These are phyloP conservation scores for Spongispora temasekensis DNA, from an alignment of 1,284 basidiomycete species.

Conservation along the genomic window DNA sequence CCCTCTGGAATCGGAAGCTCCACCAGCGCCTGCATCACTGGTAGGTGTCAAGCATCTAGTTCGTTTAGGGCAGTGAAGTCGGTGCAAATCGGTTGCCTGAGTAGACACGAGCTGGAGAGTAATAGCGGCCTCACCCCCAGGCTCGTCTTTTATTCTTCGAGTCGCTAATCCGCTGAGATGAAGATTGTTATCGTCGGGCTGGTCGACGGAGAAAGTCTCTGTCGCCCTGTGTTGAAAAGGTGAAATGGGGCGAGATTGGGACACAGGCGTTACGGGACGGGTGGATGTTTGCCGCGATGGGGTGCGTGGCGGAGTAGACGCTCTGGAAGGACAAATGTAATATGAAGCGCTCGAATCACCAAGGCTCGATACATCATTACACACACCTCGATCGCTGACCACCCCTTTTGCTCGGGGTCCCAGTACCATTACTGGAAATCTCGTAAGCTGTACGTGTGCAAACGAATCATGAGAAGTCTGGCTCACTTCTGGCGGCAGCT, in stretches of 20 bases:
- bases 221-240: constrained; percentile 8
- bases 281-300: constrained; percentile 17
- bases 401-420: constrained; percentile 1
- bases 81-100: constrained; percentile 57
- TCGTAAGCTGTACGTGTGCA: constrained; percentile 9
- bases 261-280: constrained; percentile 17
- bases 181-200: constrained; percentile 19
- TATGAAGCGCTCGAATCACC: background rate
- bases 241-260: constrained; percentile 15
- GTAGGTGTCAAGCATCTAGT: constrained; percentile 44
- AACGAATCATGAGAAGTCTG: background rate
- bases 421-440: constrained; percentile 7
- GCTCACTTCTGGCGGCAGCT: constrained; percentile 16
- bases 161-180: background rate
- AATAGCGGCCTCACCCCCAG: constrained; percentile 58
- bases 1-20: constrained; percentile 17
- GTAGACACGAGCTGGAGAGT: constrained; percentile 52
- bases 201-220: constrained; percentile 1
- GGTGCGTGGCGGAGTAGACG: constrained; percentile 21
- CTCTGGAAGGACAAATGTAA: constrained; percentile 8
- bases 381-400: constrained; percentile 20
- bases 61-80: constrained; percentile 70
- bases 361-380: background rate
- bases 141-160: constrained; percentile 18
- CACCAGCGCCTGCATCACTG: background rate